A percentile compares a stretch with the other conserved stretches of the same genome.
Evolutionary conservation across 2,329 filamentous ascomycete species (phyloP).

Genomic region (Cercospora sojina): DNA sequence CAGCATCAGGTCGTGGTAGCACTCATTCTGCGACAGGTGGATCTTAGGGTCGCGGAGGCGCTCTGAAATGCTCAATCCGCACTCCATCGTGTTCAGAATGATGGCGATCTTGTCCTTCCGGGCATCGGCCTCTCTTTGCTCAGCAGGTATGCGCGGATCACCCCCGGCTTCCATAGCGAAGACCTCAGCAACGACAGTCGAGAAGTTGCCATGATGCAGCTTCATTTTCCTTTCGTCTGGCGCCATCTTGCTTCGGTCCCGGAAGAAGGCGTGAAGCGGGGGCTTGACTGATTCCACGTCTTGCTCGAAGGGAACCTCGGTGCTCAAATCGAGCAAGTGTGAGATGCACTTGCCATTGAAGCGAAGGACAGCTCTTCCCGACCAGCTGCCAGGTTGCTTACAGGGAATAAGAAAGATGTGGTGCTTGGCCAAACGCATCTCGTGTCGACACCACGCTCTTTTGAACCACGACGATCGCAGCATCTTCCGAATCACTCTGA

Average conservation of each 20-base stretch:
- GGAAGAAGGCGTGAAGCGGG: slow-evolving; percentile 38
- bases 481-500: slow-evolving; percentile 39
- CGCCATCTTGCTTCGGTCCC: slow-evolving; percentile 34
- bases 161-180: slow-evolving; percentile 46
- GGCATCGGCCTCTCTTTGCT: slow-evolving; percentile 43
- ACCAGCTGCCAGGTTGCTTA: slow-evolving; percentile 24
- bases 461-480: slow-evolving; percentile 46
- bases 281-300: slow-evolving; percentile 37
- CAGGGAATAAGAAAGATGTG: slow-evolving; percentile 46
- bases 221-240: slow-evolving; percentile 25
- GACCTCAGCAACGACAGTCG: slow-evolving; percentile 40
- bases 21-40: slow-evolving; percentile 40
- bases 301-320: slow-evolving; percentile 36
- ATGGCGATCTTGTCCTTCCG: slow-evolving; percentile 47
- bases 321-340: slow-evolving; percentile 42
- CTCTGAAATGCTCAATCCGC: slow-evolving; percentile 41
- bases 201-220: slow-evolving; percentile 38
- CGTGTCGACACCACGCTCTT: slow-evolving; percentile 48
- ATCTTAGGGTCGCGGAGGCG: slow-evolving; percentile 27
- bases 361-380: slow-evolving; percentile 35
- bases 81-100: slow-evolving; percentile 42
- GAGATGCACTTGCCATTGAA: slow-evolving; percentile 46
- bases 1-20: slow-evolving; percentile 43
- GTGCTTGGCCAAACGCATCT: slow-evolving; percentile 44
- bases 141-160: slow-evolving; percentile 43